Conservation (phyloP, 331 rosid genomes). For the Stylosanthes scabra region DNA sequence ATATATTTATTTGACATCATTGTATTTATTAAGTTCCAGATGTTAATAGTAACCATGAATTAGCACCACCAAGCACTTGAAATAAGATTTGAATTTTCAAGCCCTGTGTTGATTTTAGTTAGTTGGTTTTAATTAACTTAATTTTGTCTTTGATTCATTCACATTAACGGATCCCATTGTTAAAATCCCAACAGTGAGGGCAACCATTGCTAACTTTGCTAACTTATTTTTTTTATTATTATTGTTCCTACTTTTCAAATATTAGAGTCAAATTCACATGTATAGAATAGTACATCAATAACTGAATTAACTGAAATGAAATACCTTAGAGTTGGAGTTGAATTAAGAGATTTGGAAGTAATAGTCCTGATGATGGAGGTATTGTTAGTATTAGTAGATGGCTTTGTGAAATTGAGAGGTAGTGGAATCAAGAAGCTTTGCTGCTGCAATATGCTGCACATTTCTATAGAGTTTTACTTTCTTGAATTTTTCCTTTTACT, state of each 20-base stretch:
- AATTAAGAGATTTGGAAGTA: too few relatives aligned
- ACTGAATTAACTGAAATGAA: too few relatives aligned
- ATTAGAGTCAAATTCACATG: not conserved
- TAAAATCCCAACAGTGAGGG: constrained; percentile 82
- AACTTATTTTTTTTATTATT: constrained; percentile 59
- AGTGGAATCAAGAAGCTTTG: constrained; percentile 46
- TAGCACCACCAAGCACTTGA: not conserved
- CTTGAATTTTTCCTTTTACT: not conserved
- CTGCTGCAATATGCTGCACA: constrained; percentile 58
- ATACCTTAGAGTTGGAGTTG: too few relatives aligned
- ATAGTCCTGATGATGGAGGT: too few relatives aligned
- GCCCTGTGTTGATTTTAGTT: too few relatives aligned
- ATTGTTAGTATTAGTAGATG: too few relatives aligned
- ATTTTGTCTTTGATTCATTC: constrained; percentile 34
- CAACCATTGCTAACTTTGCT: constrained; percentile 69
- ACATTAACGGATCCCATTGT: constrained; percentile 73
- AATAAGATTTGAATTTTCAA: too few relatives aligned
- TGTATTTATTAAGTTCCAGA: not conserved
- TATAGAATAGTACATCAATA: too few relatives aligned
- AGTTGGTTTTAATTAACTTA: too few relatives aligned
- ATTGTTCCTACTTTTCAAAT: constrained; percentile 43
- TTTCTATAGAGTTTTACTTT: constrained; percentile 22
- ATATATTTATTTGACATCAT: not conserved
- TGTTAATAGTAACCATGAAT: not conserved
- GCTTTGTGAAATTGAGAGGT: too few relatives aligned